Base-by-base conservation (phyloP, 202 grass and related monocot species). In the Bolboschoenoplectus hybrid region DNA sequence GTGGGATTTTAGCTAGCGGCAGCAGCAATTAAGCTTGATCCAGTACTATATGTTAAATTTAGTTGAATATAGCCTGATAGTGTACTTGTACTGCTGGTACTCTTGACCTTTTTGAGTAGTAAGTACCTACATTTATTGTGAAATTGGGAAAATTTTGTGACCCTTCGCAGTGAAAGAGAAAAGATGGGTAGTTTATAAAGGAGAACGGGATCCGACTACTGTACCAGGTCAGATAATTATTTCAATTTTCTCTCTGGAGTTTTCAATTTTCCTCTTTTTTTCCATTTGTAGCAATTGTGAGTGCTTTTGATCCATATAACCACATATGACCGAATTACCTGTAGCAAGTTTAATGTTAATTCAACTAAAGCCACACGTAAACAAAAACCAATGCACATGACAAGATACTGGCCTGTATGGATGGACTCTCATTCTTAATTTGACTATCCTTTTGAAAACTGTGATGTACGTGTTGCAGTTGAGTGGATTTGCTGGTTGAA, bases 401-500 rank as follows among this genome's bases (percentile, higher is more conserved):
- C 39, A 74, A 19, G 46, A 74, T 51, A 51, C 71, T 8, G 32
- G 19, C 17, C n/a, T 49, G 17, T 74, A 50, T 6, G 3, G n/a
- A 34, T 6, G 3, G n/a, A 34, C 9, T 74, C 9, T 51, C 19
- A 74, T 13, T 34, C 1, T 1, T 17, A 4, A 20, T 47, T 51
- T 50, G 71, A 16, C 9, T 74, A 32, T 74, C 8, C 44, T 49
- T 73, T 74, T 74, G 45, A 74, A 44, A 50, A 51, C 19, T 34
- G 3, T 32, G 10, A 51, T 74, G 9, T 51, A 67, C 5, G 12
- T 88, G 65, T 88, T 97, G 87, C 83, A 95, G 96, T 98, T 71
- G 96, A 98, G 91, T 98, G 96, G 96, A 98, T 94, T 89, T 98
- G 96, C 96, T 98, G 93, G 96, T 89, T 98, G 89, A 98, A 98